Conservation (phyloP, 176 grass and related monocot species). For the Otatea glauca region DNA sequence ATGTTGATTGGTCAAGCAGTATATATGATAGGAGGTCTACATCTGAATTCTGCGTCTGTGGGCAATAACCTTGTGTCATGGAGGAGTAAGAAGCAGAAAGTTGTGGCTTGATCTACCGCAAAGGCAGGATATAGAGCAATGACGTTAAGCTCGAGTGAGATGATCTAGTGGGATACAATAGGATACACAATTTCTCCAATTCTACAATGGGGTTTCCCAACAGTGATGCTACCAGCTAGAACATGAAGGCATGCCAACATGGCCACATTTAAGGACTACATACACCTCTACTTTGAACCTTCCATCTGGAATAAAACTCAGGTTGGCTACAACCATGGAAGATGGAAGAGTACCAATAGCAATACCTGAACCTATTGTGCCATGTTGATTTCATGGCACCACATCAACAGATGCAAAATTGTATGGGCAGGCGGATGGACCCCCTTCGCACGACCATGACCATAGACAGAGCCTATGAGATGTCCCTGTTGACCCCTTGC, state of each 20-base stretch:
- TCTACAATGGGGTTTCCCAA: neutral
- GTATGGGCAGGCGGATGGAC: neutral
- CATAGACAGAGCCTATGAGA: neutral
- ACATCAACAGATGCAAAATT: neutral
- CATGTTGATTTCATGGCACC: neutral
- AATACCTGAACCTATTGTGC: neutral
- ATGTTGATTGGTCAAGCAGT: no score
- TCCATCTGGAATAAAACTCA: neutral
- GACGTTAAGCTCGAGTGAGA: no score
- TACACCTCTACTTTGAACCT: neutral
- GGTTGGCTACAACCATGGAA: neutral
- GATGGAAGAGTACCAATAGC: neutral
- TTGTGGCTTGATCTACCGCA: no score
- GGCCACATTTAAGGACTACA: neutral
- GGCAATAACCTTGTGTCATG: no score
- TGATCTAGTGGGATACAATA: no score
- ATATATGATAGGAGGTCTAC: no score
- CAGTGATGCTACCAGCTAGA: neutral
- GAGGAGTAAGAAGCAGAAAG: no score
- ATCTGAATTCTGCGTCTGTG: no score
- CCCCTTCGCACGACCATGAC: neutral
- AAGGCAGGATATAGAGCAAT: no score
- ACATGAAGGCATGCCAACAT: neutral
- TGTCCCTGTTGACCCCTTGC: neutral
- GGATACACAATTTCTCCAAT: no score